Conservation (phyloP, 257 asterid species). For the Nicotiana tomentosiformis region DNA sequence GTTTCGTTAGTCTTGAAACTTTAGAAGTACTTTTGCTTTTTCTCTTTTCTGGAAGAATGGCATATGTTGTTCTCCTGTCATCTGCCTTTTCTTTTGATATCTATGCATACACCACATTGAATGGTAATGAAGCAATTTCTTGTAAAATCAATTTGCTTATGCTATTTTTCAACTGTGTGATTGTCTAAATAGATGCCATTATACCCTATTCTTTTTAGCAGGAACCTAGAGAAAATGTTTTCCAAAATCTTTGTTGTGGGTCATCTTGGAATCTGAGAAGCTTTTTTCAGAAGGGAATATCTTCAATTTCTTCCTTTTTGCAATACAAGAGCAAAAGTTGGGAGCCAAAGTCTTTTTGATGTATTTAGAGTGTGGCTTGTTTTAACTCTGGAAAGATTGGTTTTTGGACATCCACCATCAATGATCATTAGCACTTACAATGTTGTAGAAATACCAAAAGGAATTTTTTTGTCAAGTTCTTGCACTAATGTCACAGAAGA, state of each 20-base stretch:
- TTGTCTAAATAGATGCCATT: background rate
- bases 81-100: background rate
- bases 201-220: background rate
- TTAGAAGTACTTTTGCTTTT: background rate
- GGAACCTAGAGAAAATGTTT: background rate
- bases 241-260: background rate
- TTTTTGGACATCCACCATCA: background rate
- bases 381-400: background rate
- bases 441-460: background rate
- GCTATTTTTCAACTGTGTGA: background rate
- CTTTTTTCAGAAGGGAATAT: too few species aligned
- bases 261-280: too few species aligned
- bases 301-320: background rate
- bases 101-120: background rate
- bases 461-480: too few species aligned
- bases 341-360: background rate
- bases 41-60: background rate
- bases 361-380: background rate
- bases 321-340: background rate
- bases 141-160: background rate
- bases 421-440: background rate
- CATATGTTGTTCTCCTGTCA: background rate
- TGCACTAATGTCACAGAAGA: background rate
- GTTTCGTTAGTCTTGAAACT: background rate
- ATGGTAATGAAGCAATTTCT: background rate